Conservation (phyloP, 106 monocot genomes). For the Triglochin maritima region DNA sequence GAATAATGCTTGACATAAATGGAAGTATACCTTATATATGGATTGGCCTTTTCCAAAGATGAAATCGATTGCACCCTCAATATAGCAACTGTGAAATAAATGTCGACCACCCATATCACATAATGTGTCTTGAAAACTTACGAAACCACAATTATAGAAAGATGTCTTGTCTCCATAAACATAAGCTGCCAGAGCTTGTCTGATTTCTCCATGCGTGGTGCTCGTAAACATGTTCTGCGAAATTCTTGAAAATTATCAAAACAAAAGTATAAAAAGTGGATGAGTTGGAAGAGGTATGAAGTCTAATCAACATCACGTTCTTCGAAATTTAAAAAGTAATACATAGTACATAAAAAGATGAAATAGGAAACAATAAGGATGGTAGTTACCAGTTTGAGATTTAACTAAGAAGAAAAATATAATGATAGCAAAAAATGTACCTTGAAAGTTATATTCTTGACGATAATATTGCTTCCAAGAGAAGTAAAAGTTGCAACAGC, state of each 20-base stretch:
- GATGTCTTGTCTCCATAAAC: conserved; percentile 10
- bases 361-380: background rate
- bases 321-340: background rate
- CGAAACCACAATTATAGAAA: conserved; percentile 9
- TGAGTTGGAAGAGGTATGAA: too few relatives aligned
- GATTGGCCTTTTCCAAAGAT: conserved; percentile 12
- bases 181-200: background rate
- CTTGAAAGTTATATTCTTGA: conserved; percentile 13
- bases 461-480: conserved; percentile 5
- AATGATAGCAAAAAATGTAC: background rate
- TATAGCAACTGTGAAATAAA: conserved; percentile 7
- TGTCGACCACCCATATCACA: conserved; percentile 6
- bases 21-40: conserved; percentile 9
- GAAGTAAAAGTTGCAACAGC: conserved; percentile 7
- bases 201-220: background rate
- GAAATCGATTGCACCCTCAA: conserved; percentile 13
- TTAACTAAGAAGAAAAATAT: too few relatives aligned
- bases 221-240: too few relatives aligned
- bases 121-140: conserved; percentile 12
- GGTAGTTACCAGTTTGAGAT: background rate
- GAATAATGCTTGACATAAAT: too few relatives aligned
- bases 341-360: background rate
- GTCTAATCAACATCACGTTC: background rate
- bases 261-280: too few relatives aligned
- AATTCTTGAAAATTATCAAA: too few relatives aligned